Percentiles rank a stretch among this genome's conserved stretches.
Evolutionary conservation across 805 yeast genomes (phyloP).

Genomic region (Lipomyces kockii): DNA sequence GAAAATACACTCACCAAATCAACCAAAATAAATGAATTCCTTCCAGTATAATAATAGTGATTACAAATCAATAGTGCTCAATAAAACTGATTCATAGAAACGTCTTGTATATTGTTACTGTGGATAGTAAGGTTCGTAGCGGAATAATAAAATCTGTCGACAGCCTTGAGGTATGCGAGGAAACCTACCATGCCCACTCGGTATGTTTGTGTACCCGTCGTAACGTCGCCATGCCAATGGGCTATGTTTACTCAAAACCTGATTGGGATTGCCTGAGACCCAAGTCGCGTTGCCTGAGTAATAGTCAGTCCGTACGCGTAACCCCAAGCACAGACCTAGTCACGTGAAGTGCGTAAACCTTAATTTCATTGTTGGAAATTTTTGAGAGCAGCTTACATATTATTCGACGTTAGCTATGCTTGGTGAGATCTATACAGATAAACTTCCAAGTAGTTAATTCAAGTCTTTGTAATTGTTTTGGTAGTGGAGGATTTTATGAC

Average conservation of each 20-base stretch:
- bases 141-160: background rate
- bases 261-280: background rate
- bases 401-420: background rate
- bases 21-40: background rate
- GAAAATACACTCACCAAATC: background rate
- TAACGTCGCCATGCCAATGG: slow-evolving; percentile 28
- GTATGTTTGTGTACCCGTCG: background rate
- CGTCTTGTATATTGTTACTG: background rate
- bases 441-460: background rate
- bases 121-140: background rate
- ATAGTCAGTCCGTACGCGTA: background rate
- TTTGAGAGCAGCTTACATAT: background rate
- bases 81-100: background rate
- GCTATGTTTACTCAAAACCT: slow-evolving; percentile 11
- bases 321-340: background rate
- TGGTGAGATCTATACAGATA: background rate
- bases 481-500: slow-evolving; percentile 44
- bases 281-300: background rate
- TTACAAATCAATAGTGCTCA: background rate
- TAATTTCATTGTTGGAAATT: background rate
- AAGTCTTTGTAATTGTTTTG: background rate
- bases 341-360: background rate
- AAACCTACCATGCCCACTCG: background rate
- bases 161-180: background rate
- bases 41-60: background rate